Evolutionary conservation across 805 yeast genomes (phyloP).

Genomic region (Candida xyloterini): DNA sequence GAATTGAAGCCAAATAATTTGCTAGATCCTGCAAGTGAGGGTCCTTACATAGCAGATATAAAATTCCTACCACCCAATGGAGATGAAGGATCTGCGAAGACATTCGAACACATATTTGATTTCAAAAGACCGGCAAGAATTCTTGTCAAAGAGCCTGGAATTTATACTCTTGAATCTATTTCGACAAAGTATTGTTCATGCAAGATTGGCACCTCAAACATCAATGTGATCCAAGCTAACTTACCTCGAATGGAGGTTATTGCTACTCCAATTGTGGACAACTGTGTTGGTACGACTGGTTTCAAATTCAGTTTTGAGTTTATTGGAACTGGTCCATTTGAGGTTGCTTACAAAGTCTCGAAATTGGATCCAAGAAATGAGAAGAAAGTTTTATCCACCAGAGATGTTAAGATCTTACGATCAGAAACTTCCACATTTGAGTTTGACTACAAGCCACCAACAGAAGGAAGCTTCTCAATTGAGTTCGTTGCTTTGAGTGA

Average conservation of each 20-base stretch:
- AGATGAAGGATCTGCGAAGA: constrained; percentile 6
- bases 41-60: constrained; percentile 44
- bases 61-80: constrained; percentile 31
- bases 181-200: constrained; percentile 67
- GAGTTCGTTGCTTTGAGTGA: constrained; percentile 66
- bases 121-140: constrained; percentile 30
- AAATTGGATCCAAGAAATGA: constrained; percentile 42
- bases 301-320: constrained; percentile 65
- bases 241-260: constrained; percentile 40
- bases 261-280: constrained; percentile 68
- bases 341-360: constrained; percentile 59
- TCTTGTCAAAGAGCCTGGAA: constrained; percentile 58
- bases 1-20: constrained; percentile 27
- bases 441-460: constrained; percentile 69
- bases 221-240: constrained; percentile 43
- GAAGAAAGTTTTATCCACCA: constrained; percentile 21
- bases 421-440: constrained; percentile 34
- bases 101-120: constrained; percentile 28
- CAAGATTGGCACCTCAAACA: constrained; percentile 52
- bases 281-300: constrained; percentile 92
- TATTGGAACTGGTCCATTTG: constrained; percentile 81
- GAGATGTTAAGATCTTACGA: constrained; percentile 29
- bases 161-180: constrained; percentile 53
- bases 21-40: constrained; percentile 36
- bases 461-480: constrained; percentile 79